Conservation (phyloP, 2,329 filamentous ascomycete species). For the Mycogone perniciosa region DNA sequence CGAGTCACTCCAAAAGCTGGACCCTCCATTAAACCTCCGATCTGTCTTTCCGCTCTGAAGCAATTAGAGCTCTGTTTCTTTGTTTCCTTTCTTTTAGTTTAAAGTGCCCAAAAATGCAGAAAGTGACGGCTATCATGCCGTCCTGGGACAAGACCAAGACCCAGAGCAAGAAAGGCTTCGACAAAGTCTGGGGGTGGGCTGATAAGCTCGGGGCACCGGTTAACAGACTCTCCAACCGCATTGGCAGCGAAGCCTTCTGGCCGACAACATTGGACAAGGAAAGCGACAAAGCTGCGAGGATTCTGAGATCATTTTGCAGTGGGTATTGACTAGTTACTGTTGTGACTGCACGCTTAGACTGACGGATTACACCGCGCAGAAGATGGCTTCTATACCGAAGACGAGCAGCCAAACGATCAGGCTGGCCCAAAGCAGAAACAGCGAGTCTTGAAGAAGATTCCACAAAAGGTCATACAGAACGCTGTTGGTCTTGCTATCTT, state of each 20-base stretch:
- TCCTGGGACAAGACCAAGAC: slow-evolving; percentile 51
- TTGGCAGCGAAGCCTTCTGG: slow-evolving; percentile 71
- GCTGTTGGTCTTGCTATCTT: slow-evolving; percentile 57
- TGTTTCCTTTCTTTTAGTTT: too few relatives aligned
- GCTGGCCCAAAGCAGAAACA: slow-evolving; percentile 35
- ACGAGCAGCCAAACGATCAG: slow-evolving; percentile 20
- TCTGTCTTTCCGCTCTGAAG: too few relatives aligned
- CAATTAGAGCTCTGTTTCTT: too few relatives aligned
- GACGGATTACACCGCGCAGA: slow-evolving; percentile 31
- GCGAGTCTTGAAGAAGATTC: slow-evolving; percentile 40
- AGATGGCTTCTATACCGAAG: slow-evolving; percentile 46
- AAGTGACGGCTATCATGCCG: slow-evolving; percentile 27
- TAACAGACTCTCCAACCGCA: slow-evolving; percentile 60
- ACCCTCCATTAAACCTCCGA: too few relatives aligned
- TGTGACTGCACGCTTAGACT: neutral
- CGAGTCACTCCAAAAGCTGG: too few relatives aligned
- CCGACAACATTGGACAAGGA: slow-evolving; percentile 68
- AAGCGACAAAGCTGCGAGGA: slow-evolving; percentile 68
- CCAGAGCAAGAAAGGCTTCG: slow-evolving; percentile 59
- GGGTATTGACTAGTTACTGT: slow-evolving; percentile 11
- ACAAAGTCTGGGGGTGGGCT: slow-evolving; percentile 58
- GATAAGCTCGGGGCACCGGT: slow-evolving; percentile 56
- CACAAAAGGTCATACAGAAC: slow-evolving; percentile 42
- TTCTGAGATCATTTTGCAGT: slow-evolving; percentile 66
- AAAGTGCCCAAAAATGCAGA: slow-evolving; percentile 26